Conservation (phyloP, 2,329 filamentous ascomycete genomes). For the Alternaria consortialis region DNA sequence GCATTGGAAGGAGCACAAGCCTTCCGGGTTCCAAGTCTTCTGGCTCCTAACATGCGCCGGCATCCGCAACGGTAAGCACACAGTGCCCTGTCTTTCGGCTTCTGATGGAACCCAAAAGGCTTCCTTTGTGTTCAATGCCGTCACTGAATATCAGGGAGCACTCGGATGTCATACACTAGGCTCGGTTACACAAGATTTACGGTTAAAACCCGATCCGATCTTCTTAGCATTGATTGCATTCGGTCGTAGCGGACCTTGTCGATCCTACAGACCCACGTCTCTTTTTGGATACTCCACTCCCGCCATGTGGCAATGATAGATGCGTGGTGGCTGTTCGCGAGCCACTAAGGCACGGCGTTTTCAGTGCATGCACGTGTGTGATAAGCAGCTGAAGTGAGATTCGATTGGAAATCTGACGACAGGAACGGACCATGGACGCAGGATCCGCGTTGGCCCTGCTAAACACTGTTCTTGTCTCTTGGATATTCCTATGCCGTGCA, state of each 20-base stretch:
- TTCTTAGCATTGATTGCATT: conserved; percentile 7
- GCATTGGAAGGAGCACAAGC: not conserved
- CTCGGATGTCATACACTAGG: not conserved
- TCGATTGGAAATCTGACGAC: not conserved
- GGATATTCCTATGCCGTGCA: conserved; percentile 1
- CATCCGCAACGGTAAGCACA: conserved; percentile 1
- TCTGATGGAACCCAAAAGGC: not conserved
- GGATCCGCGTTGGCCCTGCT: not conserved
- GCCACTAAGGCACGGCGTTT: conserved; percentile 1
- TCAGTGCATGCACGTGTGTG: not conserved
- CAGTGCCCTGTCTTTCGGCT: not conserved
- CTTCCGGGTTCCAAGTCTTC: not conserved
- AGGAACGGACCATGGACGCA: conserved; percentile 7
- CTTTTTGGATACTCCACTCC: conserved; percentile 7
- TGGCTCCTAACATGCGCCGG: not conserved
- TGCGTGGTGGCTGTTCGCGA: conserved; percentile 3
- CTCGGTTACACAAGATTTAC: conserved; percentile 14
- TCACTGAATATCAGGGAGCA: not conserved
- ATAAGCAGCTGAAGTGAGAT: not conserved
- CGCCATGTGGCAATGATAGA: conserved; percentile 19
- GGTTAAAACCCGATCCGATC: conserved; percentile 10
- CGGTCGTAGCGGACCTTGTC: conserved; percentile 8
- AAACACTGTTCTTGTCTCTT: conserved; percentile 2
- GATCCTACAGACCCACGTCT: conserved; percentile 3
- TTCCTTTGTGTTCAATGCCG: not conserved